Evolutionary conservation across 768 basidiomycete species (phyloP).

Genomic region (Gymnopilus dilepis): DNA sequence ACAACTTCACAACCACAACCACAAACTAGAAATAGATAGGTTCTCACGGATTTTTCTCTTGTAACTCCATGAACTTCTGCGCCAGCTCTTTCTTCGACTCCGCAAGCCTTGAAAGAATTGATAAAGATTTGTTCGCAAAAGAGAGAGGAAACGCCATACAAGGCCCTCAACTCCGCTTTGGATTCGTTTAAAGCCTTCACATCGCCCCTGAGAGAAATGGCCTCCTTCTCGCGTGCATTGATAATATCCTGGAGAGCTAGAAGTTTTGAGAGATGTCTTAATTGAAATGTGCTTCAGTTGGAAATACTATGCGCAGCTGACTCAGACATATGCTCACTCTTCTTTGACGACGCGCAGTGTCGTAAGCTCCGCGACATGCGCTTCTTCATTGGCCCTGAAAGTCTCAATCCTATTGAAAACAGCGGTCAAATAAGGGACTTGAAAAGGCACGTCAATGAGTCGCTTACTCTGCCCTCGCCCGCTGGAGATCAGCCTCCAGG

Average conservation of each 20-base stretch:
- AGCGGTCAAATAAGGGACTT: neutral
- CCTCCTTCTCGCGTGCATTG: slow-evolving; percentile 32
- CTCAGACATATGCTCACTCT: slow-evolving; percentile 20
- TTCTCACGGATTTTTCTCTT: slow-evolving; percentile 14
- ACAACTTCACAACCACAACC: neutral
- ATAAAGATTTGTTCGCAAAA: neutral
- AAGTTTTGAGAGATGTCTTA: slow-evolving; percentile 28
- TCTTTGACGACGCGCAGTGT: slow-evolving; percentile 24
- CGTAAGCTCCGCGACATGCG: slow-evolving; percentile 19
- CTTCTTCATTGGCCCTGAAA: slow-evolving; percentile 12
- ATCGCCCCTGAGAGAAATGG: slow-evolving; percentile 26
- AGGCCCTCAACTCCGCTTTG: slow-evolving; percentile 31
- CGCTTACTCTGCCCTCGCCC: slow-evolving; percentile 25
- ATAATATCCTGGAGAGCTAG: slow-evolving; percentile 30
- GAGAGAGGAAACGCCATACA: slow-evolving; percentile 21
- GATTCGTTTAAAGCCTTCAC: slow-evolving; percentile 30
- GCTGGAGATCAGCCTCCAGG: slow-evolving; percentile 26
- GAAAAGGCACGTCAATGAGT: neutral
- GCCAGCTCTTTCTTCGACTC: slow-evolving; percentile 27
- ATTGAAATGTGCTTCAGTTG: neutral
- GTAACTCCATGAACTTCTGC: slow-evolving; percentile 14
- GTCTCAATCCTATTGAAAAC: slow-evolving; percentile 16
- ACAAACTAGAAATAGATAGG: neutral
- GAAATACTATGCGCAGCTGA: neutral
- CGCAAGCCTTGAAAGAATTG: slow-evolving; percentile 21